Evolutionary conservation across 208 protist genomes (phyloP).

Genomic region (Wallacemonas sp.): DNA sequence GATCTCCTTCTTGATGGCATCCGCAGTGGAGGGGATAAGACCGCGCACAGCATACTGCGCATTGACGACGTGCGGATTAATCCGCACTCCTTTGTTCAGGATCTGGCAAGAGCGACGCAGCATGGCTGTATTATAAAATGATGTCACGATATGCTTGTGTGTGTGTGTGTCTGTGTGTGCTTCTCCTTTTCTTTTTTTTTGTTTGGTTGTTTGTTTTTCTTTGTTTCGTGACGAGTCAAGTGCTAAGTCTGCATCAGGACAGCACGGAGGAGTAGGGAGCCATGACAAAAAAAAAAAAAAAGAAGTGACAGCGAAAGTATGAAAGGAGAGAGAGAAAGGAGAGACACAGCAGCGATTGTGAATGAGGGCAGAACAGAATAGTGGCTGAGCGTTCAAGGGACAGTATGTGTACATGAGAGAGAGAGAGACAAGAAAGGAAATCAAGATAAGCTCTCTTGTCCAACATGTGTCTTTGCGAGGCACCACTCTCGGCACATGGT

Average conservation of each 20-base stretch:
- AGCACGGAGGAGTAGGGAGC: neutral
- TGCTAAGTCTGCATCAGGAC: neutral
- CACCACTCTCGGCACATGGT: neutral
- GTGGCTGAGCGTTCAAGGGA: neutral
- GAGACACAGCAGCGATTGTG: neutral
- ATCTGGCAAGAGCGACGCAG: neutral
- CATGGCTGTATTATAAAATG: neutral
- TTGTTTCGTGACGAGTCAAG: neutral
- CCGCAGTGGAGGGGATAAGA: slow-evolving; percentile 74
- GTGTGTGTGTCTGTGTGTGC: neutral
- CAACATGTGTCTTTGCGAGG: neutral
- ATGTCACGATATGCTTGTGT: neutral
- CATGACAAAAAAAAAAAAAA: neutral
- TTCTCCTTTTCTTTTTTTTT: neutral
- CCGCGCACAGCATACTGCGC: slow-evolving; percentile 92
- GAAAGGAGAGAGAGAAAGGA: slow-evolving; percentile 11
- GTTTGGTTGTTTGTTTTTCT: neutral
- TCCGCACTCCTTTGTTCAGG: slow-evolving; percentile 10
- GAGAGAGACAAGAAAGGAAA: neutral
- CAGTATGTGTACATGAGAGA: slow-evolving; percentile 11
- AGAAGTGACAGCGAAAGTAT: neutral
- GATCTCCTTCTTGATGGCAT: slow-evolving; percentile 76
- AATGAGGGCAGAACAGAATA: neutral
- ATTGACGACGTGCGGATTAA: slow-evolving; percentile 71
- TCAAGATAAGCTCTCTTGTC: too few species aligned